Conservation (phyloP, 2,329 filamentous ascomycete species). For the Cladosporium sp. region DNA sequence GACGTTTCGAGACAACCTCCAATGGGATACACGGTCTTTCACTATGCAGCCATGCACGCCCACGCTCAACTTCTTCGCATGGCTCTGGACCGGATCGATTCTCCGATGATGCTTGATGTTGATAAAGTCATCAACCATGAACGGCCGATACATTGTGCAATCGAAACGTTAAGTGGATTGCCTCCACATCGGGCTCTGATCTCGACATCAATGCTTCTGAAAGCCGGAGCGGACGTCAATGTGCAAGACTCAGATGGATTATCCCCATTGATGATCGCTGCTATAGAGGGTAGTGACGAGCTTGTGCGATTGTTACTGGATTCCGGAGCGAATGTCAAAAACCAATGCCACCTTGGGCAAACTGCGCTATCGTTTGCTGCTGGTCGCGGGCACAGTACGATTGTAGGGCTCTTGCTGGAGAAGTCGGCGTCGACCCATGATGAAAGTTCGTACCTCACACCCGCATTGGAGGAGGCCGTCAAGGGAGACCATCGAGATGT, state of each 20-base stretch:
- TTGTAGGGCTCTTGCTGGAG: background rate
- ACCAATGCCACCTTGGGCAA: no score
- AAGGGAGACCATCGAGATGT: background rate
- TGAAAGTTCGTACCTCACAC: background rate
- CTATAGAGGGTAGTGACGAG: background rate
- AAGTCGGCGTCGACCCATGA: background rate
- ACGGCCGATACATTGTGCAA: background rate
- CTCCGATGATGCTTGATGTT: background rate
- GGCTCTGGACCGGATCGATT: background rate
- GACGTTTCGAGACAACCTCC: no score
- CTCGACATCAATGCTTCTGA: background rate
- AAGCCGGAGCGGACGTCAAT: background rate
- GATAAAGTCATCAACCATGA: no score
- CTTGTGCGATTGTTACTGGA: background rate
- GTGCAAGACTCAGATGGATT: background rate
- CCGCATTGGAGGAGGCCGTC: background rate
- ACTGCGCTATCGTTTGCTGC: background rate
- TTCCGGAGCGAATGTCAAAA: background rate
- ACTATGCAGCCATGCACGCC: background rate
- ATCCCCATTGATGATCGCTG: background rate
- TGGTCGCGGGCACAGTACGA: background rate
- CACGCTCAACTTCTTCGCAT: background rate
- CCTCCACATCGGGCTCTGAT: background rate
- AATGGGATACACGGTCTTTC: background rate
- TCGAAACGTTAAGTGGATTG: rapidly evolving